Percentiles rank a stretch among this genome's conserved stretches.
Evolutionary conservation across 2,329 filamentous ascomycete genomes (phyloP).

Genomic region (Neocatenulostroma microsporum): DNA sequence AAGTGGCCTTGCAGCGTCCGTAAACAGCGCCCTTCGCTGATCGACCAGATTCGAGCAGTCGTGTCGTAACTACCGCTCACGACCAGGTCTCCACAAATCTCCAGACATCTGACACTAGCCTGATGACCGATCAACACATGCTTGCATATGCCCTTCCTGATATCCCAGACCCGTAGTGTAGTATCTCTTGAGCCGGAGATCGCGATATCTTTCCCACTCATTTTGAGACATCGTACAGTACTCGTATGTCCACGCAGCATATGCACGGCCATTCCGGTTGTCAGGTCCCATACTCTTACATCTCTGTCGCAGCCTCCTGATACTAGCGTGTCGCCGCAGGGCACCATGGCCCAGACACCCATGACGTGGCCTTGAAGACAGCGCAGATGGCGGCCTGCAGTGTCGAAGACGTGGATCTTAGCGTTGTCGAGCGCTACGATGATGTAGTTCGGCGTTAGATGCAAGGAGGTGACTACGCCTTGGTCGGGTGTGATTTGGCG

Average conservation of each 20-base stretch:
- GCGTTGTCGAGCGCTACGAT: slow-evolving; percentile 96
- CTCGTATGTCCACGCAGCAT: slow-evolving; percentile 91
- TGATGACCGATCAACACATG: slow-evolving; percentile 93
- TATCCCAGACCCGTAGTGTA: slow-evolving; percentile 90
- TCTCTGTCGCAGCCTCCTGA: slow-evolving; percentile 95
- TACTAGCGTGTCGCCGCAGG: slow-evolving; percentile 90
- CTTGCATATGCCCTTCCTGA: slow-evolving; percentile 75
- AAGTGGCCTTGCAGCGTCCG: slow-evolving; percentile 90
- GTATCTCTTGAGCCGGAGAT: slow-evolving; percentile 96
- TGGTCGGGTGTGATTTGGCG: slow-evolving; percentile 93
- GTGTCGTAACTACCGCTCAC: slow-evolving; percentile 99
- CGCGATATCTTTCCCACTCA: slow-evolving; percentile 87
- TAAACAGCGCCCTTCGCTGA: slow-evolving; percentile 86
- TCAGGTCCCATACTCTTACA: slow-evolving; percentile 93
- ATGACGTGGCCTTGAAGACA: slow-evolving; percentile 93
- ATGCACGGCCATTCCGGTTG: slow-evolving; percentile 70
- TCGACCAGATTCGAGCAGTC: slow-evolving; percentile 94
- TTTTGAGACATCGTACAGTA: slow-evolving; percentile 93
- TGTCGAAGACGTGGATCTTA: slow-evolving; percentile 97
- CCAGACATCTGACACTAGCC: slow-evolving; percentile 87
- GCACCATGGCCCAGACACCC: slow-evolving; percentile 99
- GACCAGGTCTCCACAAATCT: slow-evolving; percentile 91
- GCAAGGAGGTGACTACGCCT: slow-evolving; percentile 90
- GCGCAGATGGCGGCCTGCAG: slow-evolving; percentile 76
- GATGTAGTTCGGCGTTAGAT: slow-evolving; percentile 92